These are phyloP conservation scores for Cokeromyces recurvatus DNA, from an alignment of 371 early-diverging fungal genomes.

Conservation along the genomic window DNA sequence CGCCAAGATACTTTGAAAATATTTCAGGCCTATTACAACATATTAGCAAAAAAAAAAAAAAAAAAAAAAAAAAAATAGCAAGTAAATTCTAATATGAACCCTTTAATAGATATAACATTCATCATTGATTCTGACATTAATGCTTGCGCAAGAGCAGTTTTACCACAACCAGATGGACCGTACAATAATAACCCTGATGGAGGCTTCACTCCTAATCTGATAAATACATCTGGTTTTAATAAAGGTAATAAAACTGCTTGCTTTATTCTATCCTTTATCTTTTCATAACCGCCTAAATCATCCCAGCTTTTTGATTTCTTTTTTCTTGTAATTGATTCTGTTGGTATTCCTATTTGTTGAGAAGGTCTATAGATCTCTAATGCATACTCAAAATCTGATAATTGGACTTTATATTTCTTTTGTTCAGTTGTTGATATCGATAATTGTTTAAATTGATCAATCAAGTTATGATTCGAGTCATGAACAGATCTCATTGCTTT, in stretches of 20 bases:
- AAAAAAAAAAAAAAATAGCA: no score
- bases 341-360: conserved; percentile 36
- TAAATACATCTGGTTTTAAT: conserved; percentile 55
- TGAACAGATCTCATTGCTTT: conserved; percentile 24
- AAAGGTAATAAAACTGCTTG: conserved; percentile 73
- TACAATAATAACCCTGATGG: conserved; percentile 80
- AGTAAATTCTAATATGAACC: no score
- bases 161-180: conserved; percentile 89
- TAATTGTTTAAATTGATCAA: no score
- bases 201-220: conserved; percentile 65
- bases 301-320: conserved; percentile 43
- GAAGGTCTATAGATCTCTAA: conserved; percentile 40
- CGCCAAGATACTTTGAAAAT: conserved; percentile 87
- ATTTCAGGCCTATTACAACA: conserved; percentile 59
- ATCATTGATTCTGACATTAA: conserved; percentile 64
- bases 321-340: conserved; percentile 35
- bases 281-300: conserved; percentile 49
- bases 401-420: conserved; percentile 8
- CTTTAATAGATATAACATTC: conserved; percentile 76
- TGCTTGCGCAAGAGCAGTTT: conserved; percentile 77
- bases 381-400: conserved; percentile 47
- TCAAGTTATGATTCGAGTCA: no score
- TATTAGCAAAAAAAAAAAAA: no score
- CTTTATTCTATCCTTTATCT: conserved; percentile 62
- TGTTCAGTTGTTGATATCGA: neutral